These are phyloP conservation scores for Hypsizygus marmoreus DNA, from an alignment of 768 basidiomycete genomes.

Conservation along the genomic window DNA sequence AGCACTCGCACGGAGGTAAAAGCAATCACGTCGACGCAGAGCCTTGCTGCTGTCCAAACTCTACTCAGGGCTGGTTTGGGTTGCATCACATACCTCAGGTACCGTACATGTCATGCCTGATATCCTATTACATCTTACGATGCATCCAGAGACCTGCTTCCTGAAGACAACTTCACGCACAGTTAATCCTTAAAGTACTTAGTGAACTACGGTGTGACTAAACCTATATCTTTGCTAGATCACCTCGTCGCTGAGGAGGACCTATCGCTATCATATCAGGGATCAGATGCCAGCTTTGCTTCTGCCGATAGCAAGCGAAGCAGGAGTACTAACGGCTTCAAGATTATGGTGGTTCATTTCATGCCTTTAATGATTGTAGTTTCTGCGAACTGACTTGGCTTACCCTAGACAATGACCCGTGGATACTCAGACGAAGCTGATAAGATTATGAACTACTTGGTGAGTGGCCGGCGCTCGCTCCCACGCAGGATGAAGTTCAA, in stretches of 20 bases:
- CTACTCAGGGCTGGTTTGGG: conserved; percentile 72
- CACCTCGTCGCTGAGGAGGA: conserved; percentile 57
- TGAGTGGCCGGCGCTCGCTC: conserved; percentile 33
- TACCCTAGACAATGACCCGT: conserved; percentile 57
- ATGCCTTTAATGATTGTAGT: not conserved
- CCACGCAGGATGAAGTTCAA: conserved; percentile 2
- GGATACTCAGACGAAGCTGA: conserved; percentile 86
- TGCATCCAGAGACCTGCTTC: conserved; percentile 76
- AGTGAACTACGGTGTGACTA: not conserved
- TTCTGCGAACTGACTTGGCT: not conserved
- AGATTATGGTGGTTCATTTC: conserved; percentile 54
- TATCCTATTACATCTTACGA: not conserved
- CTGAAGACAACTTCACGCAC: conserved; percentile 76
- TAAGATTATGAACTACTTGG: conserved; percentile 79
- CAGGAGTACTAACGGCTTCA: conserved; percentile 61
- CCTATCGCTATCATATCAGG: conserved; percentile 29
- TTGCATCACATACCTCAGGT: conserved; percentile 79
- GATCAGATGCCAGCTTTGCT: conserved; percentile 38
- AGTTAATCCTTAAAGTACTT: conserved; percentile 36
- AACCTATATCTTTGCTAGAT: conserved; percentile 34
- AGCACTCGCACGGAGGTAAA: conserved; percentile 37
- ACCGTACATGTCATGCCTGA: conserved; percentile 11
- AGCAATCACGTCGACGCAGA: conserved; percentile 57
- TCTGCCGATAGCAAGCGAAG: conserved; percentile 35
- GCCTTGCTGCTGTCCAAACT: conserved; percentile 71